Evolutionary conservation across 129 eudicot genomes (phyloP), one percentile per base, ranked within the genome.

Genomic region (Arctium minus): DNA sequence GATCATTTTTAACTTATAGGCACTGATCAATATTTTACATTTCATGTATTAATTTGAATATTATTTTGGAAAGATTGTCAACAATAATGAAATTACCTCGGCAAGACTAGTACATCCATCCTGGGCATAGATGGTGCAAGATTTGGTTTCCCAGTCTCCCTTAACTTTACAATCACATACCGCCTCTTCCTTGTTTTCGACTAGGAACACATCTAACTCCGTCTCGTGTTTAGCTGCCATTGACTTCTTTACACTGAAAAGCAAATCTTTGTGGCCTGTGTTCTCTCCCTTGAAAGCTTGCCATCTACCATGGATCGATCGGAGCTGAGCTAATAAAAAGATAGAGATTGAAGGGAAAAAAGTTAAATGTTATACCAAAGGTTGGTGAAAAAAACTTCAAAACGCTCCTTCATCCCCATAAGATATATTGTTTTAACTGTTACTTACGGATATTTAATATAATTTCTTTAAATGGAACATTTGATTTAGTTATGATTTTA

Each of bases 281-380:
- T 79, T 85, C 30, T 87, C 90, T 74, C 88, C 90, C 42, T 73
- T 87, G 44, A 46, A 87, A 38, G 87, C 88, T 81, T 85, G 83
- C 88, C 90, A 87, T 73, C 90, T 87, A 42, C 86, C 87, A 77
- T 84, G 90, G 70, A 83, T 85, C 2, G 86, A 81, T 69, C 82
- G 82, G 9, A 81, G 80, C 89, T 86, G 70, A 64, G 40, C 11
- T 32, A 38, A 13, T 69, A 70, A 12, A 44, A 5, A 9, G 4
- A 35, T 53, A 15, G 56, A 65, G 70, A 33, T 22, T 22, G 27
- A 1, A 71, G 12, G 35, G 31, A 67, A 65, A 60, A 67, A 39
- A 56, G 12, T 38, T 12, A 53, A 37, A 75, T 22, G 69, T 35
- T 69, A 27, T n/a, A 38, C n/a, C 22, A 17, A 17, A 38, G 53